Conservation (phyloP, 2,329 filamentous ascomycete species). For the Paradendryphiella salina region DNA sequence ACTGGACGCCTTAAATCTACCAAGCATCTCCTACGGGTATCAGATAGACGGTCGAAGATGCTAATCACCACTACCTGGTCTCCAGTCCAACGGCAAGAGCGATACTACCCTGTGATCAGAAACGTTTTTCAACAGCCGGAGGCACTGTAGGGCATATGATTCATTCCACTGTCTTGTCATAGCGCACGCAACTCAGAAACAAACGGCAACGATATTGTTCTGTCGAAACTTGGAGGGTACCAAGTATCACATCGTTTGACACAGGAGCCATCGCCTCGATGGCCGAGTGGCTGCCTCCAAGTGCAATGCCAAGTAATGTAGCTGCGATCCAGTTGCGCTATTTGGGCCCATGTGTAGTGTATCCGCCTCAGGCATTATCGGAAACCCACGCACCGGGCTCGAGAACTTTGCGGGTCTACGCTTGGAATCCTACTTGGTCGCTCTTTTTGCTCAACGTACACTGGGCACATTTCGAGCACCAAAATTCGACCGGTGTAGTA, state of each 20-base stretch:
- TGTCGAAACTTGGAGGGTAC: not conserved
- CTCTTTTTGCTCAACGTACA: conserved; percentile 1
- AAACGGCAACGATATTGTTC: no score
- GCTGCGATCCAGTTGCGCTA: not conserved
- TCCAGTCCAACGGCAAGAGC: not conserved
- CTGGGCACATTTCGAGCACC: not conserved
- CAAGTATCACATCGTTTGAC: not conserved
- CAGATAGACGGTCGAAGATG: not conserved
- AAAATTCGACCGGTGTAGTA: no score
- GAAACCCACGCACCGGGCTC: conserved; percentile 1
- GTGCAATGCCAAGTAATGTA: not conserved
- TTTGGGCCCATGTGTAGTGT: not conserved
- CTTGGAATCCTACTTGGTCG: not conserved
- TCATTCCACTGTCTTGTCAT: no score
- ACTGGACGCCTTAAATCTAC: conserved; percentile 1
- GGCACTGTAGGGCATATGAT: not conserved
- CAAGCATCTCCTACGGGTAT: not conserved
- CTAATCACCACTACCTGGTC: not conserved
- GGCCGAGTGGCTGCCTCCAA: not conserved
- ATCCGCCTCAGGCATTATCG: not conserved
- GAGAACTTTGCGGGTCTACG: no score
- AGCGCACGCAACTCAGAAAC: no score
- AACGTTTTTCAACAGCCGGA: not conserved
- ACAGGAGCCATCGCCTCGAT: not conserved
- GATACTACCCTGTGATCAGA: not conserved